Base-by-base conservation (phyloP, 768 basidiomycete species). In the Lepiota subincarnata region DNA sequence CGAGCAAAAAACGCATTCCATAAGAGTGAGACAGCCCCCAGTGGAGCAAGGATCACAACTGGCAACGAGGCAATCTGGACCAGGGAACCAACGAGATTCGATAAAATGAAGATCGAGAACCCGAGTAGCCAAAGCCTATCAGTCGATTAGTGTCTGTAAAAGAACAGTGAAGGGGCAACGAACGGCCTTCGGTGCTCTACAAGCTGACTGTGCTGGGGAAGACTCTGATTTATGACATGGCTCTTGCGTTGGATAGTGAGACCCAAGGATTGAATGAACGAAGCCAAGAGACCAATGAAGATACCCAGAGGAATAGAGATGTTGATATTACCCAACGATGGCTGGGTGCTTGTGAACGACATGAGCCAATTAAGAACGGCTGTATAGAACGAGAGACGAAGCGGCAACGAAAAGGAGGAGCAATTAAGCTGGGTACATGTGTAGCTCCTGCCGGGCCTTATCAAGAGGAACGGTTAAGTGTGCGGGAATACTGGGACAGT, bases 1-100 rank as follows among this genome's bases (percentile, higher is more conserved):
- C 84, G 79, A 13, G 93, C 92, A 64, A 96, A 94, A 62, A 96
- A 81, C 3, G 93, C 93, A 66, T 98, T 98, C 89, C 89, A 96
- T 24, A 98, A 80, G 24, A 98, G 80, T 2, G 89, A 92, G 26
- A 95, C 89, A 0, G 93, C 94, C 10, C 94, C 94, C 3, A 98
- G 78, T 0, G 94, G 94, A 0, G 93, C 94, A 48, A 98, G 86
- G 53, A 98, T 91, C 55, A 96, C 93, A 58, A 98, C 91, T 2
- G 94, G 93, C 11, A 98, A 81, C 1, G 92, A 89, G 7, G 92
- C 92, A 38, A 98, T 92, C 72, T 96, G 94, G 59, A 96, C 88
- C 35, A 95, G 70, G 1, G 92, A 93, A 6, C 92, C 90, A 45
- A 94, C 71, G 55, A 95, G 71, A 68, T 97, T 97, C 47, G 92